Conservation (phyloP, 2,329 filamentous ascomycete genomes). For the Ophiostoma piceae region DNA sequence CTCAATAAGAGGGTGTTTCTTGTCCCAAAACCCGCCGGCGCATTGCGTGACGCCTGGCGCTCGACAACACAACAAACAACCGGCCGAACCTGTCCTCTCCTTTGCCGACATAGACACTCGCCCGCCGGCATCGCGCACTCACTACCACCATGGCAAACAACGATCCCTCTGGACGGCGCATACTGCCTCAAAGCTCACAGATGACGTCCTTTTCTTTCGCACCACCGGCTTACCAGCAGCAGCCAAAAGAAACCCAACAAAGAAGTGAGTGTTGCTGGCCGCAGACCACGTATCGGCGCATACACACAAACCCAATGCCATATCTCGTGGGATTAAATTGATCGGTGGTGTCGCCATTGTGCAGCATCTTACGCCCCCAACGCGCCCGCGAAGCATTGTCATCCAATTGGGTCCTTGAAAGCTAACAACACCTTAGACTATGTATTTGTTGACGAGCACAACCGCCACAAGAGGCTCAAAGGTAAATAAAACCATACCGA, state of each 20-base stretch:
- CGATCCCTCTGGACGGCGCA: conserved; percentile 56
- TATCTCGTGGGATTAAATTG: not conserved
- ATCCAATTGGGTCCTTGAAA: not conserved
- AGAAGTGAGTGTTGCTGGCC: conserved; percentile 50
- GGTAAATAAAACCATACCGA: conserved; percentile 48
- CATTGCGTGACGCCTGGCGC: conserved; percentile 23
- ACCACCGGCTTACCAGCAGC: conserved; percentile 54
- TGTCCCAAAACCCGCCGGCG: conserved; percentile 21
- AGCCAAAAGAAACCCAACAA: conserved; percentile 72
- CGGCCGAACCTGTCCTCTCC: not conserved
- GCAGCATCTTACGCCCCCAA: not conserved
- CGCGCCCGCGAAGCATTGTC: not conserved
- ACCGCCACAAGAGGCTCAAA: conserved; percentile 93
- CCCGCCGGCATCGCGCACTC: not conserved
- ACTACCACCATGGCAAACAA: conserved; percentile 49
- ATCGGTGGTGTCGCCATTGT: not conserved
- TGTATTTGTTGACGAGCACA: conserved; percentile 98
- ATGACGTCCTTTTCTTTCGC: conserved; percentile 75
- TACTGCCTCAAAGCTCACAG: conserved; percentile 61
- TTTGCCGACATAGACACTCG: not conserved
- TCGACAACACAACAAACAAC: conserved; percentile 6
- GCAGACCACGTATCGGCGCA: not conserved
- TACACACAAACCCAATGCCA: not conserved
- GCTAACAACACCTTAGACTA: conserved; percentile 61
- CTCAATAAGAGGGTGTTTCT: conserved; percentile 18